These are phyloP conservation scores for Symbiodinium pilosum DNA, from an alignment of 73 alveolate species.

Conservation along the genomic window DNA sequence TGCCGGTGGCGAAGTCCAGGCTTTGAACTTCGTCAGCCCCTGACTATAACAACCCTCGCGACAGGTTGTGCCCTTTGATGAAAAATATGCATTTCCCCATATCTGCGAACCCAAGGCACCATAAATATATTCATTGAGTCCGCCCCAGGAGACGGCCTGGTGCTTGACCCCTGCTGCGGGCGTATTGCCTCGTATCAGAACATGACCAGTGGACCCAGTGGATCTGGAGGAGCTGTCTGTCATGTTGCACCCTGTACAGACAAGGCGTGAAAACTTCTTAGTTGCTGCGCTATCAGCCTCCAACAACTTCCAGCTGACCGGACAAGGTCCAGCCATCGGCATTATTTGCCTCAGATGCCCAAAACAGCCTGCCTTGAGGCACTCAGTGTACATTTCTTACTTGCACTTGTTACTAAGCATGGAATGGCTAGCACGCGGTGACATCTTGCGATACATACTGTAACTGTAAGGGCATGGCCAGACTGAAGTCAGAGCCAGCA, in stretches of 20 bases:
- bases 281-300: too few species aligned
- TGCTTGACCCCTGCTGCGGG: conserved; percentile 58
- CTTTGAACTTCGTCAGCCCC: conserved; percentile 88
- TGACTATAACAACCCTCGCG: not conserved
- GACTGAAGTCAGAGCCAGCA: conserved; percentile 81
- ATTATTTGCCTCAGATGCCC: conserved; percentile 19
- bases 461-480: not conserved
- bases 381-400: too few species aligned
- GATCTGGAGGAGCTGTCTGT: too few species aligned
- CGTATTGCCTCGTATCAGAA: conserved; percentile 9
- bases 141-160: conserved; percentile 47
- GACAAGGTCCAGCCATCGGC: conserved; percentile 93
- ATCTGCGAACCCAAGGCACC: conserved; percentile 4
- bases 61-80: not conserved
- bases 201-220: not conserved
- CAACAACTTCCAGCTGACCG: conserved; percentile 91
- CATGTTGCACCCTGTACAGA: too few species aligned
- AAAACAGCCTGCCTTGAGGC: not conserved
- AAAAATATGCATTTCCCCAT: too few species aligned
- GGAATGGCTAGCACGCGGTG: too few species aligned
- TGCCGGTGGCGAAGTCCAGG: conserved; percentile 91
- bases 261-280: too few species aligned
- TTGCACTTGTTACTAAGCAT: too few species aligned
- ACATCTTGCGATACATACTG: too few species aligned
- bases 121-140: conserved; percentile 60